Conservation (phyloP, 2,329 filamentous ascomycete species). For the Clonostachys sp. region DNA sequence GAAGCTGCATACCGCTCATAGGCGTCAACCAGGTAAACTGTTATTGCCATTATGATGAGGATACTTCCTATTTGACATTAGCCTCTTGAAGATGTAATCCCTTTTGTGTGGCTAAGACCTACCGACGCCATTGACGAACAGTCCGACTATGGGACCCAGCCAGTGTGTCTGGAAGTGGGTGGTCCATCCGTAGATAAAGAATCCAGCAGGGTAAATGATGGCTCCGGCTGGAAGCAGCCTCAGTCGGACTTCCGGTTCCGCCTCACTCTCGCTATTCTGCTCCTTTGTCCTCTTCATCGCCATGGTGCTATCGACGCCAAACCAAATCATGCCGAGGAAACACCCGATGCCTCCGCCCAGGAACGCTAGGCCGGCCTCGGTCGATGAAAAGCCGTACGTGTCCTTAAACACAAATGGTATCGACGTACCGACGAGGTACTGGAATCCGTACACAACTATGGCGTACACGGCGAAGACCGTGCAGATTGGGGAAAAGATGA, state of each 20-base stretch:
- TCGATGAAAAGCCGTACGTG: constrained; percentile 41
- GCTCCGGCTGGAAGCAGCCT: neutral
- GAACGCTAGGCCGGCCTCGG: constrained; percentile 10
- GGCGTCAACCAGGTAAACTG: constrained; percentile 56
- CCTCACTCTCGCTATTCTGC: neutral
- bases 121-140: constrained; percentile 30
- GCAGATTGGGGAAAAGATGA: constrained; percentile 59
- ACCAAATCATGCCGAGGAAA: constrained; percentile 2
- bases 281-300: constrained; percentile 1
- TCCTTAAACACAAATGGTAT: constrained; percentile 50
- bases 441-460: constrained; percentile 56
- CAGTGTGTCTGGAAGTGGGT: constrained; percentile 39
- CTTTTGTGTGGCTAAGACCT: constrained; percentile 27
- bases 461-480: constrained; percentile 62
- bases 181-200: constrained; percentile 9
- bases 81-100: neutral
- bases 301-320: constrained; percentile 1
- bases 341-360: constrained; percentile 10
- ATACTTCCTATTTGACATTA: neutral
- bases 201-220: constrained; percentile 3
- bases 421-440: constrained; percentile 51
- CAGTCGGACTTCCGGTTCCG: constrained; percentile 1
- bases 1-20: constrained; percentile 23
- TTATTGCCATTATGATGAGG: constrained; percentile 29
- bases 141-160: constrained; percentile 40